Percentiles rank a stretch among this genome's conserved stretches.
Conservation (phyloP, 2,329 filamentous ascomycete species). For the Xylariaceae sp. region DNA sequence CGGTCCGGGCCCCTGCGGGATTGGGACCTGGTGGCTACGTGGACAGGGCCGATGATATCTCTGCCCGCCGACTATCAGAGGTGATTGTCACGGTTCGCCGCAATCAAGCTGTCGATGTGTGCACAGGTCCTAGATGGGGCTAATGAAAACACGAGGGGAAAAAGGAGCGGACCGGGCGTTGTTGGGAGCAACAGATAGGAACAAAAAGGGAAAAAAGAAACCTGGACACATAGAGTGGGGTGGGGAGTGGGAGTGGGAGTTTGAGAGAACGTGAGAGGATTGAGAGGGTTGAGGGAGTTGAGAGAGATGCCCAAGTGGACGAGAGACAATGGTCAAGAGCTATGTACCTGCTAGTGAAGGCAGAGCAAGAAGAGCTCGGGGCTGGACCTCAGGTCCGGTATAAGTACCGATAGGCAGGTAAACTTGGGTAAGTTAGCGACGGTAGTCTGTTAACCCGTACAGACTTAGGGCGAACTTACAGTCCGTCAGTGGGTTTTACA, state of each 20-base stretch:
- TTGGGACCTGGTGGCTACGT: slow-evolving; percentile 18
- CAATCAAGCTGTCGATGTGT: slow-evolving; percentile 3
- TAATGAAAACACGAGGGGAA: slow-evolving; percentile 14
- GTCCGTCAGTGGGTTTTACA: too few species aligned
- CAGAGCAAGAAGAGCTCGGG: neutral
- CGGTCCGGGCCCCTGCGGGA: neutral
- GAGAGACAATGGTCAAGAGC: neutral
- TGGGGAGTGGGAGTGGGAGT: neutral
- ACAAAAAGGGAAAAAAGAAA: slow-evolving; percentile 11
- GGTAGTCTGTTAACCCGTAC: neutral
- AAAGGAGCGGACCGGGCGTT: slow-evolving; percentile 20
- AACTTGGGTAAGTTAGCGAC: neutral
- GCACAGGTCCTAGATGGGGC: slow-evolving; percentile 6
- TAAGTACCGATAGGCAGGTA: neutral
- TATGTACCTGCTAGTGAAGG: neutral
- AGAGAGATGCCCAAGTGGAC: slow-evolving; percentile 2
- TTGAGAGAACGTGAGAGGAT: neutral
- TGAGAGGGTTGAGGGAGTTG: neutral
- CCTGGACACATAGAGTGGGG: slow-evolving; percentile 13
- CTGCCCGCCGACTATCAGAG: neutral
- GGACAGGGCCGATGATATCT: slow-evolving; percentile 15
- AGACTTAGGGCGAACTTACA: neutral
- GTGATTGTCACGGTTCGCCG: slow-evolving; percentile 12
- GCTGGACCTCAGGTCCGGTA: neutral
- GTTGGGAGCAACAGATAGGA: slow-evolving; percentile 12